These are phyloP conservation scores for Xylaria multiplex DNA, from an alignment of 2,329 filamentous ascomycete species.

Conservation along the genomic window DNA sequence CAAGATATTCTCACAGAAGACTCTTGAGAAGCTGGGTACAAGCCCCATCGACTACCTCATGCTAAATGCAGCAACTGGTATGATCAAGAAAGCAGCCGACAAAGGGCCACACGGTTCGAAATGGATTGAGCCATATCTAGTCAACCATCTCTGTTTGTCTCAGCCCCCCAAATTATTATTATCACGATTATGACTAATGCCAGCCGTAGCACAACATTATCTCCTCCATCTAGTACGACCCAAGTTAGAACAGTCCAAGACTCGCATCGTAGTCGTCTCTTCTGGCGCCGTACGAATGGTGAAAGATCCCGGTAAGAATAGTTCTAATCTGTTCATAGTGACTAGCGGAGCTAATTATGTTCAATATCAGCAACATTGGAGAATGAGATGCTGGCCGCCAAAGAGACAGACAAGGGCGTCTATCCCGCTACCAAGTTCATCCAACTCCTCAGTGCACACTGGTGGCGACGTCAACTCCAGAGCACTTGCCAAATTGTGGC, in stretches of 20 bases:
- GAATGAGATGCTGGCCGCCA: constrained; percentile 48
- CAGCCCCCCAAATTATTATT: neutral
- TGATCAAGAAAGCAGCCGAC: constrained; percentile 49
- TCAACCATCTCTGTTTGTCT: constrained; percentile 62
- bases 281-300: constrained; percentile 59
- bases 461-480: constrained; percentile 64
- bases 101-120: constrained; percentile 55
- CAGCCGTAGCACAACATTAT: constrained; percentile 61
- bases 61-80: constrained; percentile 59
- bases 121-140: constrained; percentile 62
- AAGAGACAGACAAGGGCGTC: constrained; percentile 48
- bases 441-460: constrained; percentile 62
- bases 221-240: constrained; percentile 60
- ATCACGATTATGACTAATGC: constrained; percentile 20
- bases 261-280: constrained; percentile 62
- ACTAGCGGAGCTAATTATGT: constrained; percentile 14
- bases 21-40: constrained; percentile 54
- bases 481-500: constrained; percentile 59
- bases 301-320: constrained; percentile 50
- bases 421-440: constrained; percentile 62
- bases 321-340: neutral
- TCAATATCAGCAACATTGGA: constrained; percentile 43
- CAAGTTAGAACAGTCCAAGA: constrained; percentile 58
- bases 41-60: constrained; percentile 60
- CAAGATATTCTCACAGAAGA: constrained; percentile 58